Base-by-base conservation (phyloP, 768 basidiomycete genomes). In the Amanita muscaria region DNA sequence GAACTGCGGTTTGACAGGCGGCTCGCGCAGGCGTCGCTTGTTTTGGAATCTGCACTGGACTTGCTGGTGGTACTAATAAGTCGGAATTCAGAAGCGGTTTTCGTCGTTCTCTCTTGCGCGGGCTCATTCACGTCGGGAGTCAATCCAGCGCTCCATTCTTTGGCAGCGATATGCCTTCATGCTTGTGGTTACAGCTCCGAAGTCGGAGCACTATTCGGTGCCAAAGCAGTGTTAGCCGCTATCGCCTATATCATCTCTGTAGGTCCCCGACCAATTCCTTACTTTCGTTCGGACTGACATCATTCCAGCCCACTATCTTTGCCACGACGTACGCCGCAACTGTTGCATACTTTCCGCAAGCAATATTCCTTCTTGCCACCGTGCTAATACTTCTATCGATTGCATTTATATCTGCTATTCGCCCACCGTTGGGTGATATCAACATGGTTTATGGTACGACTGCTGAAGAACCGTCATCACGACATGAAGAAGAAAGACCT, bases 1-100 rank as follows among this genome's bases (percentile, higher is more conserved):
- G 86, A 84, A 54, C 66, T 86, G 42, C 65, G 63, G 18, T 87
- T 88, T 49, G 87, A 89, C 63, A 71, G 80, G 16, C 60, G 66
- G 14, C 70, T 88, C 39, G 72, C 81, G 15, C 74, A 73, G 37
- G 65, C 64, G 23, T 88, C 84, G 1, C 67, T 88, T 34, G 62
- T 76, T n/a, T 55, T 85, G 12, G 87, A 88, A 46, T 70, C 82
- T 19, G 49, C 75, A 15, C 82, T 82, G 4, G 77, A 88, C 53
- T 57, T 67, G 4, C 65, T 83, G 29, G 79, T 88, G 11, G 69
- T 77, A 3, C 40, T 81, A 14, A 63, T 68, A 2, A 71, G 75
- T 1, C 59, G 68, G 15, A 69, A 74, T n/a, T 70, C 74, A 1
- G 67, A 76, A 53, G 33, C 59, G 3, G 49, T 74, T 30, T 89